These are phyloP conservation scores for Buddleja alternifolia DNA, from an alignment of 257 asterid species.

Conservation along the genomic window DNA sequence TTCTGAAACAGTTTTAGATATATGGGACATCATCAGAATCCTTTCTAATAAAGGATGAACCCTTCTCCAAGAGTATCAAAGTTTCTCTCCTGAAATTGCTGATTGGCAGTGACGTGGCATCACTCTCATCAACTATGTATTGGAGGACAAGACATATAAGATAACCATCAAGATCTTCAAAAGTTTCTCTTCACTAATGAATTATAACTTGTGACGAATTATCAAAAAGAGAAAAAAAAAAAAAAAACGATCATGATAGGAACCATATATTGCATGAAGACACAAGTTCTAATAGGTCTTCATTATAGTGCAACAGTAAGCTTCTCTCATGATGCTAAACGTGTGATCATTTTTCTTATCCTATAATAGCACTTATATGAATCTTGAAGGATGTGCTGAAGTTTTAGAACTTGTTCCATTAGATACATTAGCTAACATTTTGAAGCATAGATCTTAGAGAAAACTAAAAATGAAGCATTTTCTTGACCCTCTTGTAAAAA, in stretches of 20 bases:
- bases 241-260: no score
- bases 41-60: not conserved
- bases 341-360: not conserved
- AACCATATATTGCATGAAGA: no score
- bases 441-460: not conserved
- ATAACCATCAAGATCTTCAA: not conserved
- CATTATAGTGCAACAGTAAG: not conserved
- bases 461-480: not conserved
- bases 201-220: conserved; percentile 1
- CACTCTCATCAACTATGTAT: not conserved
- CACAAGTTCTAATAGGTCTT: not conserved
- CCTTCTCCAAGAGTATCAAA: not conserved
- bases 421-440: not conserved
- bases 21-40: not conserved
- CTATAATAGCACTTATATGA: not conserved
- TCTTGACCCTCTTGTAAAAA: not conserved
- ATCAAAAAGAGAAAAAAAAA: no score
- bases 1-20: not conserved
- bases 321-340: not conserved
- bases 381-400: no score
- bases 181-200: not conserved
- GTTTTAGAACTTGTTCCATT: no score
- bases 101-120: not conserved
- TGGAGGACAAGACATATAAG: not conserved
- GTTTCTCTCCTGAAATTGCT: not conserved